Conservation (phyloP, 2,329 filamentous ascomycete genomes). For the Alternaria sp. region DNA sequence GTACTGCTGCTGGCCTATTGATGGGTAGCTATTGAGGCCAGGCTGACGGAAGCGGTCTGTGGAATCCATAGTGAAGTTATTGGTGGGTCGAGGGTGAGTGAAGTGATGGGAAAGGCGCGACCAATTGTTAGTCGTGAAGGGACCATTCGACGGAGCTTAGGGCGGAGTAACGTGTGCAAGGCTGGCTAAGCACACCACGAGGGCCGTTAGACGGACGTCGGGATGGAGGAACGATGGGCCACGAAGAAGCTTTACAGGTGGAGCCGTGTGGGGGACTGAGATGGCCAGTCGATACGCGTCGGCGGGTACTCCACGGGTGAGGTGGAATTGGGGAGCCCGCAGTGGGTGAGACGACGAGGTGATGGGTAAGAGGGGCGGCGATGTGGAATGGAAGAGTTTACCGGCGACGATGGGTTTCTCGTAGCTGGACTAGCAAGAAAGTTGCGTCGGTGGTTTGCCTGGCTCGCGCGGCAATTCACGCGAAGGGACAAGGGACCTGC, state of each 20-base stretch:
- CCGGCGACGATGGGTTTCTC: slow-evolving; percentile 20
- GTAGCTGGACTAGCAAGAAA: slow-evolving; percentile 19
- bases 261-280: slow-evolving; percentile 44
- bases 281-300: slow-evolving; percentile 32
- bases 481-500: slow-evolving; percentile 42
- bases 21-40: slow-evolving; percentile 43
- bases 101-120: slow-evolving; percentile 35
- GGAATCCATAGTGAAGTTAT: slow-evolving; percentile 39
- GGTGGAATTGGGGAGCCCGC: slow-evolving; percentile 28
- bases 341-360: slow-evolving; percentile 18
- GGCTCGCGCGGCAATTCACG: slow-evolving; percentile 40
- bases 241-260: slow-evolving; percentile 40
- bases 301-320: slow-evolving; percentile 26
- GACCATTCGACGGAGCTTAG: slow-evolving; percentile 41
- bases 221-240: slow-evolving; percentile 36
- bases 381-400: slow-evolving; percentile 24
- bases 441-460: slow-evolving; percentile 33
- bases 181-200: slow-evolving; percentile 30
- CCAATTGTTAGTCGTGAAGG: slow-evolving; percentile 38
- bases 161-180: slow-evolving; percentile 31
- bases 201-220: slow-evolving; percentile 32
- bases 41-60: slow-evolving; percentile 45
- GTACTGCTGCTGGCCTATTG: slow-evolving; percentile 41
- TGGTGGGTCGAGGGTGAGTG: slow-evolving; percentile 15
- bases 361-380: slow-evolving; percentile 13